Conservation (phyloP, 352 stramenopile species). For the Pythium sp. region DNA sequence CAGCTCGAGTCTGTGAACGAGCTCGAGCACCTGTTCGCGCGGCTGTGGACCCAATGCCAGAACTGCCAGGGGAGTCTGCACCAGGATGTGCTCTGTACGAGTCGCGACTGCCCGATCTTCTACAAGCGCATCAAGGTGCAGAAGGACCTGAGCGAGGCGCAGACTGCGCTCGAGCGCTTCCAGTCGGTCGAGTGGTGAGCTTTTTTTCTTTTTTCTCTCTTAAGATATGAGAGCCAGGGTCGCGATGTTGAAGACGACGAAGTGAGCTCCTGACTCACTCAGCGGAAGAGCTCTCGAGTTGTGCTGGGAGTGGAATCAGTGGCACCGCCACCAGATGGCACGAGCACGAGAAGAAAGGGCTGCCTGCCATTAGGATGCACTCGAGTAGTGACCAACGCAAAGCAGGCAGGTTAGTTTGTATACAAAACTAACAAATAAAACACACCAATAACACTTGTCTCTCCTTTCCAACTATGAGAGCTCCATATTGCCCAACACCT, state of each 20-base stretch:
- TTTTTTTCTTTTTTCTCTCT: neutral
- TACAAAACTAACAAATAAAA: neutral
- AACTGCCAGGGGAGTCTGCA: constrained; percentile 98
- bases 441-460: neutral
- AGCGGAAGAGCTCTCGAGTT: too few relatives aligned
- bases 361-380: neutral
- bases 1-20: constrained; percentile 93
- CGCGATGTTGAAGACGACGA: neutral
- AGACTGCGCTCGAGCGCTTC: constrained; percentile 95
- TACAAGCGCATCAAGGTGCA: constrained; percentile 99
- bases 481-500: too few relatives aligned
- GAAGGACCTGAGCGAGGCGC: constrained; percentile 94
- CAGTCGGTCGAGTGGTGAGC: constrained; percentile 79
- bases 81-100: constrained; percentile 94
- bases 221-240: neutral
- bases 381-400: neutral
- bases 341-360: neutral
- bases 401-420: neutral
- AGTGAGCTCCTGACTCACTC: neutral
- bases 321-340: neutral
- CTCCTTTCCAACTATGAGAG: too few relatives aligned
- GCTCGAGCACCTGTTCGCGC: constrained; percentile 92
- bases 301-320: neutral
- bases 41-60: constrained; percentile 98
- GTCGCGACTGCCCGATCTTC: constrained; percentile 98